Conservation (phyloP, 2,329 filamentous ascomycete species). For the Paracamarosporium sp. region DNA sequence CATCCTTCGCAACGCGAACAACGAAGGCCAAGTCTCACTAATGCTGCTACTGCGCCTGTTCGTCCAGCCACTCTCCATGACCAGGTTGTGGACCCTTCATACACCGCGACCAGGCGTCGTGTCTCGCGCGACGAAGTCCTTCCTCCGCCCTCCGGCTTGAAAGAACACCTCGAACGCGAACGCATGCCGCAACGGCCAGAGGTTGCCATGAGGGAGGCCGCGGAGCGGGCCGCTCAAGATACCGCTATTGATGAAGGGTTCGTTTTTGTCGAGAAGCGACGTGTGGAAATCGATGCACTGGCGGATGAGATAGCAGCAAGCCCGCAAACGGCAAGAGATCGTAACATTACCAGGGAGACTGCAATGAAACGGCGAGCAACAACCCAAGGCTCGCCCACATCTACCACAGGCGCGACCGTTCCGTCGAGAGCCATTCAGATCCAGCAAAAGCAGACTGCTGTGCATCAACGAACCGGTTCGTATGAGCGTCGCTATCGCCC, state of each 20-base stretch:
- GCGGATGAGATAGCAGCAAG: conserved; percentile 93
- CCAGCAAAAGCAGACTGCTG: conserved; percentile 66
- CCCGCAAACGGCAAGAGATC: conserved; percentile 62
- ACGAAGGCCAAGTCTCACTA: conserved; percentile 52
- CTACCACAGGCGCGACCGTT: conserved; percentile 72
- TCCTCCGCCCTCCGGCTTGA: conserved; percentile 55
- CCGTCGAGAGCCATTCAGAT: conserved; percentile 79
- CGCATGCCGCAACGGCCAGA: conserved; percentile 49
- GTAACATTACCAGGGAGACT: conserved; percentile 61
- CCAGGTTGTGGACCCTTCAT: conserved; percentile 38
- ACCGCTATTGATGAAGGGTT: conserved; percentile 93
- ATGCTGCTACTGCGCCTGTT: conserved; percentile 54
- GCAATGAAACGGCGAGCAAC: conserved; percentile 78
- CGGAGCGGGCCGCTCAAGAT: conserved; percentile 78
- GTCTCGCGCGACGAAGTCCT: conserved; percentile 58
- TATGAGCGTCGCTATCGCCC: conserved; percentile 81
- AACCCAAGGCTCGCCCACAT: conserved; percentile 74
- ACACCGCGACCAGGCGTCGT: conserved; percentile 66
- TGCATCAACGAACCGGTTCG: conserved; percentile 77
- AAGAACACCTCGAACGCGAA: conserved; percentile 55
- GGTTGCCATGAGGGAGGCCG: conserved; percentile 53
- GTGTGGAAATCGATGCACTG: conserved; percentile 95
- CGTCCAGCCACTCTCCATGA: conserved; percentile 48
- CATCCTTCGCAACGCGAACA: conserved; percentile 45
- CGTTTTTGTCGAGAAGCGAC: conserved; percentile 91